These are phyloP conservation scores for Gamarada debralockiae DNA, from an alignment of 495 filamentous ascomycete genomes.

Conservation along the genomic window DNA sequence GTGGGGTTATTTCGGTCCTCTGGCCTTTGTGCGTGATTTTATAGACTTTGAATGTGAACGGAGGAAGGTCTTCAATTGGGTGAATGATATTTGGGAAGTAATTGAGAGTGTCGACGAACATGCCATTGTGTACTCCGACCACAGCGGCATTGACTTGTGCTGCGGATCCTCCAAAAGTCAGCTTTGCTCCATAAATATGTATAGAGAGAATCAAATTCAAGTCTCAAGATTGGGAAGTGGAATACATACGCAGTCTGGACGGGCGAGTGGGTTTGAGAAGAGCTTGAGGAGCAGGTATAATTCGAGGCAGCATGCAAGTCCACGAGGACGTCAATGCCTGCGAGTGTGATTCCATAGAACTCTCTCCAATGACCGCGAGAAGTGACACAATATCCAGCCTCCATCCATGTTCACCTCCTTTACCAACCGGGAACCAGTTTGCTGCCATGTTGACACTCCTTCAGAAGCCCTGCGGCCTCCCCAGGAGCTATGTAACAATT, in stretches of 20 bases:
- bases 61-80: slow-evolving; percentile 42
- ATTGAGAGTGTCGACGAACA: slow-evolving; percentile 47
- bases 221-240: too few relatives aligned
- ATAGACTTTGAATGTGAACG: slow-evolving; percentile 43
- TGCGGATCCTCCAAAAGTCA: too few relatives aligned
- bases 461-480: too few relatives aligned
- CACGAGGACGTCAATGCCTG: slow-evolving; percentile 53
- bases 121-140: slow-evolving; percentile 55
- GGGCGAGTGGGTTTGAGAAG: slow-evolving; percentile 55
- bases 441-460: too few relatives aligned
- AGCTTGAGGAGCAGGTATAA: slow-evolving; percentile 64
- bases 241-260: slow-evolving; percentile 40
- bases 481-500: too few relatives aligned
- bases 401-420: slow-evolving; percentile 32
- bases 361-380: slow-evolving; percentile 61
- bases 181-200: too few relatives aligned
- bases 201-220: too few relatives aligned
- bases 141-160: slow-evolving; percentile 47
- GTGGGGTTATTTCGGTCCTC: background rate
- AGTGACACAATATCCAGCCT: slow-evolving; percentile 59
- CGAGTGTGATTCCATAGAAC: slow-evolving; percentile 49
- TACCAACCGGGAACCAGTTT: slow-evolving; percentile 17
- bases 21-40: slow-evolving; percentile 39
- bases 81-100: slow-evolving; percentile 61
- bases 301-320: slow-evolving; percentile 56